Conservation (phyloP, 163 green algal species). For the Scenedesmus sp. region DNA sequence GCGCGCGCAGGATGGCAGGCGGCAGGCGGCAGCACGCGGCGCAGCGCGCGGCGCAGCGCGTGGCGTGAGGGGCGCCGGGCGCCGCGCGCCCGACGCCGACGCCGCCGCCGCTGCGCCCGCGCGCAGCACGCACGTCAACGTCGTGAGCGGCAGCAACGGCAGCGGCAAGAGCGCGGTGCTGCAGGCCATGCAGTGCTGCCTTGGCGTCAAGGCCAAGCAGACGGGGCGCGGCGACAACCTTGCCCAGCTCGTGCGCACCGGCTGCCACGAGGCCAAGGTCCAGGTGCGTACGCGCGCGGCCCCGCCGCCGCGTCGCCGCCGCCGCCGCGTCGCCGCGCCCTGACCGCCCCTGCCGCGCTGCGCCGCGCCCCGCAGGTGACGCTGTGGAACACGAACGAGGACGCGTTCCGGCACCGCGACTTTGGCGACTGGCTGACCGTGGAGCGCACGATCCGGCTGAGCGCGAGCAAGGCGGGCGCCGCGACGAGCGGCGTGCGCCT, state of each 20-base stretch:
- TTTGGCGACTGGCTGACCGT: constrained; percentile 64
- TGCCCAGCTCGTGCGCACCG: constrained; percentile 60
- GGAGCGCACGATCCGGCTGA: constrained; percentile 49
- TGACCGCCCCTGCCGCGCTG: too few species aligned
- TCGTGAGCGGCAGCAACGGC: constrained; percentile 93
- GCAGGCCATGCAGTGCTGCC: constrained; percentile 85
- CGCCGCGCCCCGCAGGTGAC: constrained; percentile 60
- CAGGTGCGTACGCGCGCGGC: too few species aligned
- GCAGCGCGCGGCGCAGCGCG: too few species aligned
- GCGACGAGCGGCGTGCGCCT: constrained; percentile 4
- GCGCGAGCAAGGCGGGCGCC: not conserved
- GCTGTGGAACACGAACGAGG: constrained; percentile 76
- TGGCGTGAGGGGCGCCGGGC: too few species aligned
- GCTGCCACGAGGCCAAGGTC: constrained; percentile 43
- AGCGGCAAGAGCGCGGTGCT: constrained; percentile 92
- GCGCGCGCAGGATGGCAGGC: not conserved
- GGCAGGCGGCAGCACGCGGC: too few species aligned
- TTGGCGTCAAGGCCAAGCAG: constrained; percentile 75
- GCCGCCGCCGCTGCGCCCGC: too few species aligned
- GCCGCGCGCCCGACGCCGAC: too few species aligned
- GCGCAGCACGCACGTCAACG: constrained; percentile 85
- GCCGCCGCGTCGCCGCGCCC: too few species aligned
- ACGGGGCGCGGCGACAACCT: constrained; percentile 70
- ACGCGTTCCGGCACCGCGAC: constrained; percentile 58
- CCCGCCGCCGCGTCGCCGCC: too few species aligned